A percentile compares a stretch with the other conserved stretches of the same genome.
Evolutionary conservation across 345 rosid species (phyloP).

Genomic region (Fremontodendron californicum): DNA sequence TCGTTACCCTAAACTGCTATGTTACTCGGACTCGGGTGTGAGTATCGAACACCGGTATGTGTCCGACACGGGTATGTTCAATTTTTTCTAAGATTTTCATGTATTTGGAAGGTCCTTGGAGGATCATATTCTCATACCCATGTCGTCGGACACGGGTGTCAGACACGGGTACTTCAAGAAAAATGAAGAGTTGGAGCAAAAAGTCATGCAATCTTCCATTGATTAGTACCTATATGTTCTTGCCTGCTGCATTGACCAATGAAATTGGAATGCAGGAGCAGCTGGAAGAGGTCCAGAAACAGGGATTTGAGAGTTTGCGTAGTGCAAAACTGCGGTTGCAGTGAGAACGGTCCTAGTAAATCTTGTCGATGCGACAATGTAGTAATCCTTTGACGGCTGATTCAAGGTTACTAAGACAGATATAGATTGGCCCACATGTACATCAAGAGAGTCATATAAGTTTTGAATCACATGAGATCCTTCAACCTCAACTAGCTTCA

Average conservation of each 20-base stretch:
- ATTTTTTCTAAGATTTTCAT: too few relatives aligned
- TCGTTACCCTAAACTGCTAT: not conserved
- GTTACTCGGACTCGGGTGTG: too few relatives aligned
- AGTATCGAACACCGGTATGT: too few relatives aligned
- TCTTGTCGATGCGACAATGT: slow-evolving; percentile 71
- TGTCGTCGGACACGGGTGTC: too few relatives aligned
- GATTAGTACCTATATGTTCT: slow-evolving; percentile 59
- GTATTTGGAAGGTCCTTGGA: too few relatives aligned
- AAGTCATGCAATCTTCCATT: not conserved
- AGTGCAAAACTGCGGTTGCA: slow-evolving; percentile 58
- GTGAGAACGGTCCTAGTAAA: slow-evolving; percentile 42
- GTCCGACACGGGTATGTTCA: too few relatives aligned
- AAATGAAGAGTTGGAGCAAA: too few relatives aligned
- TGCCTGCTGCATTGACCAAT: slow-evolving; percentile 87
- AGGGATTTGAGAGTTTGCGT: slow-evolving; percentile 50
- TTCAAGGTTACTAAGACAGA: slow-evolving; percentile 66
- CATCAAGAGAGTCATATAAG: slow-evolving; percentile 71
- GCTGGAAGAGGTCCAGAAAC: slow-evolving; percentile 66
- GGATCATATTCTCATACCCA: too few relatives aligned
- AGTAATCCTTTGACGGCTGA: slow-evolving; percentile 75
- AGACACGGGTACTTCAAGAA: too few relatives aligned
- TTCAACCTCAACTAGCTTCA: slow-evolving; percentile 90
- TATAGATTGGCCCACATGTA: slow-evolving; percentile 88
- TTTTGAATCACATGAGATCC: slow-evolving; percentile 80
- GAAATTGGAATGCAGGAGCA: slow-evolving; percentile 42